Evolutionary conservation across 2,329 filamentous ascomycete genomes (phyloP).

Genomic region (Dothistroma septosporum): DNA sequence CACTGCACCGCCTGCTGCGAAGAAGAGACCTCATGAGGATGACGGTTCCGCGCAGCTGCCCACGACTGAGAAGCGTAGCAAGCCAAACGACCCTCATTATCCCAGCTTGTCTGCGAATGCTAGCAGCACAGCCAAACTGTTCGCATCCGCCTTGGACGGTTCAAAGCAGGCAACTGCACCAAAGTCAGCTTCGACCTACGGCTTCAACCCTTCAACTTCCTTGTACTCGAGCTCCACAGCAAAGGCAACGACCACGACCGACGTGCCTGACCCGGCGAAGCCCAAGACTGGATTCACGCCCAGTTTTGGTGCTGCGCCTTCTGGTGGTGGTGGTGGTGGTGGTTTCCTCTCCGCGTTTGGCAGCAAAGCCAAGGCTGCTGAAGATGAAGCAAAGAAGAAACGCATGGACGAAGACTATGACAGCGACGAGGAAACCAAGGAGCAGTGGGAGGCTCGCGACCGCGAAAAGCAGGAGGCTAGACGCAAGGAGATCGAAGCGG

Average conservation of each 20-base stretch:
- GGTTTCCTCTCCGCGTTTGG: constrained; percentile 41
- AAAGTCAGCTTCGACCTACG: constrained; percentile 10
- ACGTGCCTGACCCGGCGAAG: constrained; percentile 2
- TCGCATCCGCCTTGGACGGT: constrained; percentile 31
- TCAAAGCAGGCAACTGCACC: constrained; percentile 7
- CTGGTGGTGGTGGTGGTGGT: constrained; percentile 32
- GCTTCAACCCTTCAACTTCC: constrained; percentile 19
- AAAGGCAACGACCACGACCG: constrained; percentile 8
- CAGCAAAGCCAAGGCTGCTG: constrained; percentile 35
- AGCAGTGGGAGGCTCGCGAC: constrained; percentile 46
- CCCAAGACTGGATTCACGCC: constrained; percentile 15
- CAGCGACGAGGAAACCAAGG: constrained; percentile 50
- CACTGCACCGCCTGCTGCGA: constrained; percentile 25
- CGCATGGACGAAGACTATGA: constrained; percentile 51
- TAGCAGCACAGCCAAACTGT: constrained; percentile 32
- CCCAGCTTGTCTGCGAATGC: constrained; percentile 30
- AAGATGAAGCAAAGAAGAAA: constrained; percentile 45
- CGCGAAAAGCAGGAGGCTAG: constrained; percentile 46
- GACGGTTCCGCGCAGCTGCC: constrained; percentile 16
- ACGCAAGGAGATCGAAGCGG: constrained; percentile 39
- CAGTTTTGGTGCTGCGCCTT: constrained; percentile 21
- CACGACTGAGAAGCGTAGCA: constrained; percentile 31
- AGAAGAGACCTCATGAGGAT: constrained; percentile 28
- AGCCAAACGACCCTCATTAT: constrained; percentile 28
- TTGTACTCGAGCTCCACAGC: constrained; percentile 12